phyloP scores from a whole-genome alignment of 2,329 filamentous ascomycete species.

The Pseudocercospora vitis region DNA sequence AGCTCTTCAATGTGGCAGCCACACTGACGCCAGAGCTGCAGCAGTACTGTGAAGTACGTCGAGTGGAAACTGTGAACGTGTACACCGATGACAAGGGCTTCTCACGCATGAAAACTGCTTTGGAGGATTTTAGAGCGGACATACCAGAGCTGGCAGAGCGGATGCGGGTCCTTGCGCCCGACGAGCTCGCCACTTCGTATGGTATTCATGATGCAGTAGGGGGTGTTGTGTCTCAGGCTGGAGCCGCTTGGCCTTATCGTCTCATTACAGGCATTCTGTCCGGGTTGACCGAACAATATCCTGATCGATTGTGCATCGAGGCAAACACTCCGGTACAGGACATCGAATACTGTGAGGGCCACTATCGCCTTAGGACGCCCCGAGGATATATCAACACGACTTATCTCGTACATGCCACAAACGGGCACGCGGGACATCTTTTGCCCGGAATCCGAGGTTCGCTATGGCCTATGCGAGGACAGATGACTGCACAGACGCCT shows the following conservation, averaged over 20 bases:
- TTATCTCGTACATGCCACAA: conserved; percentile 20
- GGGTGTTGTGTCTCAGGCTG: conserved; percentile 12
- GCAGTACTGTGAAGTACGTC: conserved; percentile 13
- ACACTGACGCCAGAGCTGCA: conserved; percentile 7
- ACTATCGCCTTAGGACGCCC: conserved; percentile 10
- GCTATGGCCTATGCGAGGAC: conserved; percentile 23
- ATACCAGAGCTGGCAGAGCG: conserved; percentile 3
- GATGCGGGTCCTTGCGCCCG: not conserved
- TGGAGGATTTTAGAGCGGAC: conserved; percentile 8
- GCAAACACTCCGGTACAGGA: conserved; percentile 17
- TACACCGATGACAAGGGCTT: conserved; percentile 10
- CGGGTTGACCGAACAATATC: conserved; percentile 1
- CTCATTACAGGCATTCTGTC: conserved; percentile 20
- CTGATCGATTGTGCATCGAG: conserved; percentile 17
- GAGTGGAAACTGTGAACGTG: conserved; percentile 14
- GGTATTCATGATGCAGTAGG: conserved; percentile 15
- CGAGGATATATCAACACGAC: conserved; percentile 15
- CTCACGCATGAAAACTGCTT: not conserved
- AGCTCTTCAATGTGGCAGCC: conserved; percentile 8
- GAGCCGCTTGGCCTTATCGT: conserved; percentile 24
- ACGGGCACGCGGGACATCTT: conserved; percentile 23
- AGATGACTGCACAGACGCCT: conserved; percentile 23
- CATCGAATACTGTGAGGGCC: not conserved
- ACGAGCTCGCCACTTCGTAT: conserved; percentile 4
- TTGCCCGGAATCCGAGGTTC: conserved; percentile 18